These are phyloP conservation scores for Suhomyces panamericanus DNA, from an alignment of 1,139 yeast species.

Conservation along the genomic window DNA sequence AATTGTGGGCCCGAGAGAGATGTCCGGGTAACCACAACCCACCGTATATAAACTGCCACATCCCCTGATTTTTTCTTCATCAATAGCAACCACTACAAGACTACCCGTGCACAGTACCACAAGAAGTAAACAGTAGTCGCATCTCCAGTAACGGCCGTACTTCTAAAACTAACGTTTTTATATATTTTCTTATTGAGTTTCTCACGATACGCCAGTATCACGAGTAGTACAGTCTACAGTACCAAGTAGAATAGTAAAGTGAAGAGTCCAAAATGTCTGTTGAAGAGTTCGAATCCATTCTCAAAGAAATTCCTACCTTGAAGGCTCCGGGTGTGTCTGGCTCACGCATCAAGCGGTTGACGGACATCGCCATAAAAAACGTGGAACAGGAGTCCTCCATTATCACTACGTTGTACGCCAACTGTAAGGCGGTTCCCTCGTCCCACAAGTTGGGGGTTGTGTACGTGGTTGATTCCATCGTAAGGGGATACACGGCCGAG, in stretches of 20 bases:
- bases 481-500: conserved; percentile 80
- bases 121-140: conserved; percentile 5
- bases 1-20: neutral
- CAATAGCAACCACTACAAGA: neutral
- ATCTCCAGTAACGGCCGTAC: conserved; percentile 5
- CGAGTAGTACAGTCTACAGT: conserved; percentile 8
- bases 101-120: neutral
- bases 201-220: conserved; percentile 6
- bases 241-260: conserved; percentile 5
- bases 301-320: conserved; percentile 71
- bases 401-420: conserved; percentile 59
- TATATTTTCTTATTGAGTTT: conserved; percentile 10
- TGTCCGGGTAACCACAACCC: conserved; percentile 8
- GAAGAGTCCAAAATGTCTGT: conserved; percentile 28
- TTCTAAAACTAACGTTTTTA: conserved; percentile 5
- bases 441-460: conserved; percentile 87
- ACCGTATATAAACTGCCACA: conserved; percentile 1
- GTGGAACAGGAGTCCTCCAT: conserved; percentile 60
- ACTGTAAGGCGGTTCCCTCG: conserved; percentile 72
- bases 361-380: conserved; percentile 73
- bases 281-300: conserved; percentile 67
- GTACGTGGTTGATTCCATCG: conserved; percentile 90
- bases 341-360: conserved; percentile 83
- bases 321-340: conserved; percentile 97
- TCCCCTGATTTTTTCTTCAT: conserved; percentile 1